Conservation (phyloP, 2,329 filamentous ascomycete genomes). For the Cladophialophora carrionii region DNA sequence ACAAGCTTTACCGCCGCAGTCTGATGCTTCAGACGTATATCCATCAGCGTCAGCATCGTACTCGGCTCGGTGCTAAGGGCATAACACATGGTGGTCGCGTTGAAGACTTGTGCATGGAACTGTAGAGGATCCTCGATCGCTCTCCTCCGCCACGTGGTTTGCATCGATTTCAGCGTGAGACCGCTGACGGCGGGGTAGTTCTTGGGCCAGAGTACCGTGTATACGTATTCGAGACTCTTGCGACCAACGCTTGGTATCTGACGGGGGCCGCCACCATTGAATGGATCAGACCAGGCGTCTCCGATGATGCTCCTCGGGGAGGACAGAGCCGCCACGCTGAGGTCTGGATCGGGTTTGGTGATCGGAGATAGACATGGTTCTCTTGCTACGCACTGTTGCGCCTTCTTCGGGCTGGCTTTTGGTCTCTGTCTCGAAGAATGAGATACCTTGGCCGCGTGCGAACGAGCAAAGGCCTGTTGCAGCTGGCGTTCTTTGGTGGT, state of each 20-base stretch:
- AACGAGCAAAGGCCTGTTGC: slow-evolving; percentile 10
- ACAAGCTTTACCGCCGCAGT: slow-evolving; percentile 4
- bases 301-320: background rate
- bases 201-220: slow-evolving; percentile 7
- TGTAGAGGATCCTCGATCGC: slow-evolving; percentile 2
- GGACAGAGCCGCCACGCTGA: background rate
- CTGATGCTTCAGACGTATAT: slow-evolving; percentile 11
- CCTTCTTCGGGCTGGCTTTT: background rate
- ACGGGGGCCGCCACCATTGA: background rate
- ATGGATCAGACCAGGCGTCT: background rate
- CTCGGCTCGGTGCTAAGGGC: background rate
- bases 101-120: slow-evolving; percentile 9
- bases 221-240: slow-evolving; percentile 13
- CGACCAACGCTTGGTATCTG: background rate
- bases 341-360: background rate
- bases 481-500: slow-evolving; percentile 8
- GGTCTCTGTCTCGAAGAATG: slow-evolving; percentile 6
- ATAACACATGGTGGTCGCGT: slow-evolving; percentile 8
- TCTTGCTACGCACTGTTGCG: background rate
- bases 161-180: background rate
- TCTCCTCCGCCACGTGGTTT: slow-evolving; percentile 3
- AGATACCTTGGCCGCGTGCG: slow-evolving; percentile 12
- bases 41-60: slow-evolving; percentile 1
- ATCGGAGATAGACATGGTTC: background rate
- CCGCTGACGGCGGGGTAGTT: slow-evolving; percentile 7